Conservation (phyloP, 2,329 filamentous ascomycete genomes). For the Arthrobotrys entomopaga region DNA sequence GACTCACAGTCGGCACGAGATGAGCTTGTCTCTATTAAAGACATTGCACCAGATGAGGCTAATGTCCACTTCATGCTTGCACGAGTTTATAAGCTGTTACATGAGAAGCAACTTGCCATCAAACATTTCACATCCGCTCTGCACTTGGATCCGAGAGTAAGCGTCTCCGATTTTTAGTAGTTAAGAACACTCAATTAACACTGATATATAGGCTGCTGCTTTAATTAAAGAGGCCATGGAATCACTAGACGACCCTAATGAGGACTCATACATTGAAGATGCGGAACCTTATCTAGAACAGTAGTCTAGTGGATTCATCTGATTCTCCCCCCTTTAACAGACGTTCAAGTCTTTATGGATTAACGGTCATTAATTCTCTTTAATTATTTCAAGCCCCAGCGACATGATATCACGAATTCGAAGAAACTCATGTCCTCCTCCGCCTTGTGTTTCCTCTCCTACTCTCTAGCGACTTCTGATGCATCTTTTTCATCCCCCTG, state of each 20-base stretch:
- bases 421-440: slow-evolving; percentile 21
- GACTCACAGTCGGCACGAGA: slow-evolving; percentile 74
- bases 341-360: neutral
- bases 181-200: slow-evolving; percentile 24
- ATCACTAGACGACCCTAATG: slow-evolving; percentile 81
- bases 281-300: slow-evolving; percentile 52
- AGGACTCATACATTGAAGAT: slow-evolving; percentile 64
- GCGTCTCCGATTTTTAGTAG: slow-evolving; percentile 55
- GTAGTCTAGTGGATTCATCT: slow-evolving; percentile 10
- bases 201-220: slow-evolving; percentile 76
- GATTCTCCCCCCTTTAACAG: neutral
- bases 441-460: slow-evolving; percentile 1
- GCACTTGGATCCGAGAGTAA: slow-evolving; percentile 94
- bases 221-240: slow-evolving; percentile 98
- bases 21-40: slow-evolving; percentile 88
- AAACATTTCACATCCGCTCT: slow-evolving; percentile 93
- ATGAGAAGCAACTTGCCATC: slow-evolving; percentile 81
- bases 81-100: slow-evolving; percentile 78
- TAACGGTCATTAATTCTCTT: neutral
- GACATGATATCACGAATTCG: slow-evolving; percentile 8
- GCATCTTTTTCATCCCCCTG: neutral
- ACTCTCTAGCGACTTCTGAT: slow-evolving; percentile 18
- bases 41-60: slow-evolving; percentile 90
- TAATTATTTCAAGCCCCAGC: neutral
- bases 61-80: slow-evolving; percentile 96